These are phyloP conservation scores for Peronospora belbahrii DNA, from an alignment of 352 stramenopile species.

Conservation along the genomic window DNA sequence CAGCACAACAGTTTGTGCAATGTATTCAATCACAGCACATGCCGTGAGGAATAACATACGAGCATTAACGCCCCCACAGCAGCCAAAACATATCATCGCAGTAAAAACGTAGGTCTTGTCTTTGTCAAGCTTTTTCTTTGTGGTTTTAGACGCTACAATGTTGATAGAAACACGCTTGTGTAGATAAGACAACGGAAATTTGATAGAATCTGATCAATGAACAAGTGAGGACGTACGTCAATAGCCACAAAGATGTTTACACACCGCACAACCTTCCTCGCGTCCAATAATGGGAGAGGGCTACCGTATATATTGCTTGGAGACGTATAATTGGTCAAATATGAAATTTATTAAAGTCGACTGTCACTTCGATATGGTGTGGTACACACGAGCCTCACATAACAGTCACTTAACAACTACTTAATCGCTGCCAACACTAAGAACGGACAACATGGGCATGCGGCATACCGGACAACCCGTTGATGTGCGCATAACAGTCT, in stretches of 20 bases:
- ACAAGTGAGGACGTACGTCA: background rate
- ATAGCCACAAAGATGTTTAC: background rate
- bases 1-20: constrained; percentile 63
- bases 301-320: no score
- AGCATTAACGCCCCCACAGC: constrained; percentile 61
- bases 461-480: constrained; percentile 45
- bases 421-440: constrained; percentile 38
- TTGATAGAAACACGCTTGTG: background rate
- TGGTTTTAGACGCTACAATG: constrained; percentile 2
- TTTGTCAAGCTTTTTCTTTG: constrained; percentile 6
- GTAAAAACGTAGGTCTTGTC: background rate
- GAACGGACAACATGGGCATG: constrained; percentile 25
- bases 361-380: constrained; percentile 1
- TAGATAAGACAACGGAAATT: background rate
- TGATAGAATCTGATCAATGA: background rate
- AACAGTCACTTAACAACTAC: background rate
- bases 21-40: constrained; percentile 74
- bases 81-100: constrained; percentile 32
- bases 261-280: no score
- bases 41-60: constrained; percentile 74
- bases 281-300: no score
- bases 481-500: constrained; percentile 18
- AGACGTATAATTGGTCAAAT: constrained; percentile 17
- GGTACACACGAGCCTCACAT: background rate
- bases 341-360: background rate